Evolutionary conservation across 441 rosid genomes (phyloP).

Genomic region (Populus trichocarpa): DNA sequence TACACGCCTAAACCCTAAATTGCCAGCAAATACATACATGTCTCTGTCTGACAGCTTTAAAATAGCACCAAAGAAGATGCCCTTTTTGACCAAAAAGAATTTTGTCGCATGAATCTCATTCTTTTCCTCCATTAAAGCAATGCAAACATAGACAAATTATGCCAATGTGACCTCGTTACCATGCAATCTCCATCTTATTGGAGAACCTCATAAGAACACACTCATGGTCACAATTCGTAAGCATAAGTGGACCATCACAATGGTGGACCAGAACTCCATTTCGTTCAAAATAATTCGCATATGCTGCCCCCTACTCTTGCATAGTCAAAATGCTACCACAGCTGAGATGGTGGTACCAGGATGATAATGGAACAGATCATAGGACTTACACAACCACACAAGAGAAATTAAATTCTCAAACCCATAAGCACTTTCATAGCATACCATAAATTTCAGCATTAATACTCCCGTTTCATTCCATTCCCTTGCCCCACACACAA

Average conservation of each 20-base stretch:
- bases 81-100: background rate
- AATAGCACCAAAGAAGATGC: background rate
- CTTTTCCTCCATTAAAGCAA: background rate
- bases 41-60: too few relatives aligned
- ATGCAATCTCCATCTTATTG: background rate
- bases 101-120: background rate
- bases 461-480: background rate
- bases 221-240: background rate
- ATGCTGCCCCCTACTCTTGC: background rate
- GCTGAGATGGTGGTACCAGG: background rate
- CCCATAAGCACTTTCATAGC: background rate
- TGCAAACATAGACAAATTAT: conserved; percentile 1
- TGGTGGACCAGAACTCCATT: background rate
- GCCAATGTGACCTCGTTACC: background rate
- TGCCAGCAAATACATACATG: background rate
- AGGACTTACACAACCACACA: background rate
- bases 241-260: background rate
- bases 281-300: background rate
- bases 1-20: too few relatives aligned
- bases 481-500: background rate
- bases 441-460: background rate
- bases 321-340: background rate
- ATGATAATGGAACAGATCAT: background rate
- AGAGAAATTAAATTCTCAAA: background rate
- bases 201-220: background rate